A percentile compares a stretch with the other conserved stretches of the same genome.
Evolutionary conservation across 768 basidiomycete species (phyloP).

Genomic region (Boletales sp.): DNA sequence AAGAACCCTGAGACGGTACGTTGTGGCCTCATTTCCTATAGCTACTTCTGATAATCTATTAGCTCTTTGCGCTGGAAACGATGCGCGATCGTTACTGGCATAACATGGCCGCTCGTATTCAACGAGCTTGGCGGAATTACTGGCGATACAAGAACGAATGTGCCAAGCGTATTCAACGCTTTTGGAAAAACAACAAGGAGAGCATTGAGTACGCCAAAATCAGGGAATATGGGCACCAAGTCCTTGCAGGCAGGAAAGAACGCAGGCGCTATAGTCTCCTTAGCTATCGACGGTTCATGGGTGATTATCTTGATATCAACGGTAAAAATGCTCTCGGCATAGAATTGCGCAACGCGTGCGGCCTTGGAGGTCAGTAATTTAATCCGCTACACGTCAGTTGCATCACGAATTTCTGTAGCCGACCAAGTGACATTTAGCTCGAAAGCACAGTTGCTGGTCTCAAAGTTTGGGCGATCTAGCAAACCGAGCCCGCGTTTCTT

Average conservation of each 20-base stretch:
- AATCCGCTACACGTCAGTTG: not conserved
- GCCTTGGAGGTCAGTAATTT: conserved; percentile 60
- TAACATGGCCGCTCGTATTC: conserved; percentile 97
- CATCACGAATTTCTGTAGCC: conserved; percentile 33
- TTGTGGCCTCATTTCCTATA: conserved; percentile 1
- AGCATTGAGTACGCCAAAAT: conserved; percentile 82
- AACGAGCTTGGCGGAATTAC: conserved; percentile 94
- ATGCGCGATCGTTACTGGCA: conserved; percentile 99
- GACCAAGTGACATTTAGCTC: conserved; percentile 86
- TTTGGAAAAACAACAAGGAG: conserved; percentile 99
- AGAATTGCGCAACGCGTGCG: conserved; percentile 68
- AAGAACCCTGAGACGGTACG: conserved; percentile 97
- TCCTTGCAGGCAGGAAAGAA: conserved; percentile 90
- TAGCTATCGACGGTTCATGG: conserved; percentile 91
- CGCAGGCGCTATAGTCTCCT: conserved; percentile 89
- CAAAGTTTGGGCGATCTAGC: conserved; percentile 82
- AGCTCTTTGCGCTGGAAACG: conserved; percentile 97
- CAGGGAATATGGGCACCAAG: conserved; percentile 92
- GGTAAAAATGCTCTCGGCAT: conserved; percentile 75
- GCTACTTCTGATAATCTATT: conserved; percentile 1
- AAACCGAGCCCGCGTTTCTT: conserved; percentile 90
- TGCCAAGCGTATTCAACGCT: conserved; percentile 90
- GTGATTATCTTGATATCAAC: conserved; percentile 93
- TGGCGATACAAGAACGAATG: conserved; percentile 95
- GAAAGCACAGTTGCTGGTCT: conserved; percentile 76